Percentiles rank a stretch among this genome's conserved stretches.
These are phyloP conservation scores for Intubia oerlemansii DNA, from an alignment of 2,329 filamentous ascomycete species.

Conservation along the genomic window DNA sequence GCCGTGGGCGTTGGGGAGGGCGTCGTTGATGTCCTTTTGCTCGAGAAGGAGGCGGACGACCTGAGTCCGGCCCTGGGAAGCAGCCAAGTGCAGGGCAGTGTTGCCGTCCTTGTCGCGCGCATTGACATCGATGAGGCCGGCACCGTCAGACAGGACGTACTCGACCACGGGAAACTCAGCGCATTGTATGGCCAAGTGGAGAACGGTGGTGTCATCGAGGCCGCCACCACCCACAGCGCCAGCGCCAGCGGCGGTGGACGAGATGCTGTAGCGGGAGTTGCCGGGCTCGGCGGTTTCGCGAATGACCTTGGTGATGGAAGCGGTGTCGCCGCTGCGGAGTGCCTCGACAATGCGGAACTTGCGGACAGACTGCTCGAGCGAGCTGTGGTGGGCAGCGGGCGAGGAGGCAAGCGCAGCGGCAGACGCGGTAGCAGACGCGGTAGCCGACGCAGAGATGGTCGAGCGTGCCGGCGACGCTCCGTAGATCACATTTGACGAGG, in stretches of 20 bases:
- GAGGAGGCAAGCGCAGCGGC: not conserved
- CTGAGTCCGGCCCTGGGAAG: slow-evolving; percentile 56
- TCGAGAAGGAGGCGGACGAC: slow-evolving; percentile 72
- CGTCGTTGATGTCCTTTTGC: slow-evolving; percentile 69
- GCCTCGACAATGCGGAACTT: slow-evolving; percentile 92
- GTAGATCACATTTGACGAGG: slow-evolving; percentile 2
- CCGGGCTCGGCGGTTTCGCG: slow-evolving; percentile 36
- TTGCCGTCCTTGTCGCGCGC: slow-evolving; percentile 85
- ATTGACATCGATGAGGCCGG: slow-evolving; percentile 56
- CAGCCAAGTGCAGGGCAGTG: slow-evolving; percentile 75
- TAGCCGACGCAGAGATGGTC: not conserved
- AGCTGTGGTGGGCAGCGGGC: slow-evolving; percentile 12
- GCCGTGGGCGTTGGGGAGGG: slow-evolving; percentile 63
- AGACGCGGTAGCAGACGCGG: no score
- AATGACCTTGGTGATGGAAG: slow-evolving; percentile 71
- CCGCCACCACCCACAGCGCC: slow-evolving; percentile 18
- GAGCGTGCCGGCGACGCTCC: slow-evolving; percentile 2
- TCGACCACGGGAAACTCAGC: slow-evolving; percentile 84
- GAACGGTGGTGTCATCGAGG: slow-evolving; percentile 67
- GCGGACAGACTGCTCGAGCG: slow-evolving; percentile 80
- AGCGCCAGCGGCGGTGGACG: slow-evolving; percentile 27
- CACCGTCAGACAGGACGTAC: slow-evolving; percentile 67
- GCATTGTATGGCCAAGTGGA: slow-evolving; percentile 90
- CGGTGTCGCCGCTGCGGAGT: slow-evolving; percentile 73
- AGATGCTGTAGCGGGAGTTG: slow-evolving; percentile 32